Base-by-base conservation (phyloP, 768 basidiomycete genomes). In the Mycena latifolia region DNA sequence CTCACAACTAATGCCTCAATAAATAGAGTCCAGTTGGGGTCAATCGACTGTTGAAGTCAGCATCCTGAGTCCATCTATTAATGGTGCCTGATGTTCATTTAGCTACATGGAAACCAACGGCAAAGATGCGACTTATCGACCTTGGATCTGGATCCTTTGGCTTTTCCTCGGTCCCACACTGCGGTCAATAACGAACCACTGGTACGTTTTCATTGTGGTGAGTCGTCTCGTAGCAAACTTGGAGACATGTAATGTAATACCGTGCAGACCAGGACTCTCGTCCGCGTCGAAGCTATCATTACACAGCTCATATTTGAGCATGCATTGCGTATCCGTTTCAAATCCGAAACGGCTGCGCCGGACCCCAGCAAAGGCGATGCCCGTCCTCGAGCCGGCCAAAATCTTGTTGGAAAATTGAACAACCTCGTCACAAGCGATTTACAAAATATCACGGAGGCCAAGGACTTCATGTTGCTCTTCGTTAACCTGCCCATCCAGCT, bases 251-350 rank as follows among this genome's bases (percentile, higher is more conserved):
- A n/a, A 56, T 45, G 15, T 28, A 18, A 52, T 39, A 2, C 18
- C 18, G 6, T 37, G 20, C 12, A 83, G 79, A 86, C 69, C 68
- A 86, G 51, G 82, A 86, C 71, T 74, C 56, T 27, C 72, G 78
- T 50, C n/a, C 59, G 55, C 25, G 39, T 50, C 28, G 59, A 54
- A 70, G 78, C 79, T 10, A 81, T 88, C 66, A 65, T 88, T 56
- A 87, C 86, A 1, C 82, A 86, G 67, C 79, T 88, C 8, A 73
- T 89, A 14, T 88, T 88, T 71, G 84, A 86, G 52, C 88, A 89
- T 62, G 76, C 87, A 3, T 79, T 89, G 3, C 80, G 85, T 24
- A 83, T 88, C 35, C 78, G 86, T 18, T 78, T 87, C 77, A 85
- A 82, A 54, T 78, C 85, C 25, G 85, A 77, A 65, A 41, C n/a